phyloP scores from a whole-genome alignment of 108 stramenopile genomes.

The Epithemia pelagica region DNA sequence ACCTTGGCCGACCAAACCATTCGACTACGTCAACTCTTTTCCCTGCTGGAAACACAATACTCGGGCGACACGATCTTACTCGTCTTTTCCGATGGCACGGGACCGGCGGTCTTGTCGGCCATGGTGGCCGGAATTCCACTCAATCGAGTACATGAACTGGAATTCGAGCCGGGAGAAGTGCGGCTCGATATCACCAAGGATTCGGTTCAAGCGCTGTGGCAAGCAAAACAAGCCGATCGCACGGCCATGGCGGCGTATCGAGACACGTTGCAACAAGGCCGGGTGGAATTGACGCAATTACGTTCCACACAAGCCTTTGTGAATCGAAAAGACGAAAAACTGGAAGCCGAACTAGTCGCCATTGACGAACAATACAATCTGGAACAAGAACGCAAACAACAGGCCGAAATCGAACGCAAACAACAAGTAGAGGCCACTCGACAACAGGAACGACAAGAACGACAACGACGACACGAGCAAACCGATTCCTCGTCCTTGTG shows the following conservation, averaged over 20 bases:
- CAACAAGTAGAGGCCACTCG: constrained; percentile 7
- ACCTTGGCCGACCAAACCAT: constrained; percentile 64
- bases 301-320: constrained; percentile 17
- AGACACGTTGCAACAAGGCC: constrained; percentile 16
- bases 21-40: constrained; percentile 60
- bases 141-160: constrained; percentile 56
- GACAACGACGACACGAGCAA: neutral
- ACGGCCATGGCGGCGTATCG: constrained; percentile 11
- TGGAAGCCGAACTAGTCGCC: constrained; percentile 26
- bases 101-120: constrained; percentile 62
- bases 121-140: constrained; percentile 74
- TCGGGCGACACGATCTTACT: constrained; percentile 69
- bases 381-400: neutral
- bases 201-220: constrained; percentile 10
- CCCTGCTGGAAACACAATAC: constrained; percentile 62
- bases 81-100: constrained; percentile 73
- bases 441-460: constrained; percentile 10
- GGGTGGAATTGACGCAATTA: constrained; percentile 16
- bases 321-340: constrained; percentile 24
- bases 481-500: neutral
- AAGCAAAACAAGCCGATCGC: constrained; percentile 10
- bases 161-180: constrained; percentile 57
- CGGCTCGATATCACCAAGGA: constrained; percentile 43
- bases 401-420: constrained; percentile 10
- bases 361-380: constrained; percentile 14